Evolutionary conservation across 208 protist genomes (phyloP), one percentile per base, ranked within the genome.

Genomic region (Trypanosoma mega): DNA sequence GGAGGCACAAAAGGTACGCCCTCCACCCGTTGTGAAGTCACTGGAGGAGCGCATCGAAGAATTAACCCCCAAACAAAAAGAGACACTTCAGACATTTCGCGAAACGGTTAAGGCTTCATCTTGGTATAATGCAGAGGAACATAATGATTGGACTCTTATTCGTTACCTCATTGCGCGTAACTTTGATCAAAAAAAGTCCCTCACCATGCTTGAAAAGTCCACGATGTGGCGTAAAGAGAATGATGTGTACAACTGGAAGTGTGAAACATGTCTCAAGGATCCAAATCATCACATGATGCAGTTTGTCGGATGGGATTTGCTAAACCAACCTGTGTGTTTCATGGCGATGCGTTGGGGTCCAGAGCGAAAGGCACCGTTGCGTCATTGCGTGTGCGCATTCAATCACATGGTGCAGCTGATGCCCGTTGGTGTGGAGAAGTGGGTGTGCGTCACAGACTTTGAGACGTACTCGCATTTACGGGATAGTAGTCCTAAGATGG

Each of bases 271-370:
- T 56, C 37, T 77, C 29, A 47, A 70, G 46, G 59, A 93, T 63
- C 80, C 87, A 7, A 84, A 85, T 48, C 33, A 74, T n/a, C 87
- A 93, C 74, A 77, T 87, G 70, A 74, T 76, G 27, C 83, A 93
- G 63, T 93, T 93, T 51, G 68, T 88, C 4, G 87, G 87, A 12
- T 93, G 87, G 87, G 87, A 93, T 54, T 43, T 63, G 23, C 63
- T 82, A 58, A 43, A 87, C 63, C 82, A 83, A 8, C 87, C 87
- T 1, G 80, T 93, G 16, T 76, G 89, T 70, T 87, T 87, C 58
- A 90, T 90, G 83, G 81, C 87, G 8, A 91, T 93, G 83, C 83
- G 81, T 14, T 89, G 80, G 82, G 87, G 81, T 21, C 80, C 80
- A 3, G 87, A 90, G 34, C 74, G 87, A 2, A 87, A 82, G 50